phyloP scores from a whole-genome alignment of 805 yeast genomes.

The Lipomyces yamadae region DNA sequence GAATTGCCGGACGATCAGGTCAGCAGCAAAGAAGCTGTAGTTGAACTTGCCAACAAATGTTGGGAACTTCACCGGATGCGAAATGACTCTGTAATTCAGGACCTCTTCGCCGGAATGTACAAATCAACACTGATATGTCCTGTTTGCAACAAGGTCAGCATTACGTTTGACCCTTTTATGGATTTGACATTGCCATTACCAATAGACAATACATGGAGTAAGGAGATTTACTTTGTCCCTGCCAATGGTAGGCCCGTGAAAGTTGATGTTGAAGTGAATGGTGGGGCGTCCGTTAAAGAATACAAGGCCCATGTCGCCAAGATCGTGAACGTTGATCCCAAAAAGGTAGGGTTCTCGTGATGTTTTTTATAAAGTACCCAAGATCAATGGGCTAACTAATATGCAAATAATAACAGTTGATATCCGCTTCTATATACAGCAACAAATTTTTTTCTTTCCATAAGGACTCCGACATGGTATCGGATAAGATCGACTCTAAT shows the following conservation, averaged over 20 bases:
- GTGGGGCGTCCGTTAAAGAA: constrained; percentile 65
- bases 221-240: constrained; percentile 66
- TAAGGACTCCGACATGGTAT: constrained; percentile 60
- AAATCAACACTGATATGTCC: constrained; percentile 92
- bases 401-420: constrained; percentile 40
- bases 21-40: constrained; percentile 54
- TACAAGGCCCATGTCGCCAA: constrained; percentile 64
- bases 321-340: constrained; percentile 47
- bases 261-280: constrained; percentile 74
- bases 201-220: constrained; percentile 70
- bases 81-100: constrained; percentile 83
- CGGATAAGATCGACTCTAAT: constrained; percentile 64
- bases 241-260: constrained; percentile 54
- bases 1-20: constrained; percentile 68
- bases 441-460: constrained; percentile 71
- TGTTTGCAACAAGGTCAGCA: constrained; percentile 72
- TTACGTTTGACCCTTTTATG: constrained; percentile 93
- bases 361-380: not conserved
- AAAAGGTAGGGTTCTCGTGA: constrained; percentile 30
- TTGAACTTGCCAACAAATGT: constrained; percentile 69
- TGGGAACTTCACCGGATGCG: constrained; percentile 81
- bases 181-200: constrained; percentile 92
- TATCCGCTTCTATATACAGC: constrained; percentile 67
- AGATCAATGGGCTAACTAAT: not conserved
- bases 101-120: constrained; percentile 87